Conservation (phyloP, 2,329 filamentous ascomycete species). For the Xylariaceae sp. region DNA sequence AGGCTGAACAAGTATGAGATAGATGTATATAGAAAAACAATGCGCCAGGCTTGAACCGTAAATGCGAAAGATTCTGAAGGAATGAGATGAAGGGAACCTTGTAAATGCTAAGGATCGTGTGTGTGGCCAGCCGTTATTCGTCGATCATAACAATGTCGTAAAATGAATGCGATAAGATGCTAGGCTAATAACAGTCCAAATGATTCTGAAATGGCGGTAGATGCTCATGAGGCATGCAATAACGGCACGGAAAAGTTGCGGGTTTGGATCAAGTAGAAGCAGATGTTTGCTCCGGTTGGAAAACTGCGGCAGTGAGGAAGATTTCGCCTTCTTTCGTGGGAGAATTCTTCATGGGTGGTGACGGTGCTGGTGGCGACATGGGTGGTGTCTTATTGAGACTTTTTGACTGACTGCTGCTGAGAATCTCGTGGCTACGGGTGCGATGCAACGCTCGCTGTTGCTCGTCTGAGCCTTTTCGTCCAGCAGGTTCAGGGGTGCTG, state of each 20-base stretch:
- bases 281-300: constrained; percentile 41
- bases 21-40: constrained; percentile 11
- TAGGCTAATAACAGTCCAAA: constrained; percentile 1
- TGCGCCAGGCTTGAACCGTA: constrained; percentile 11
- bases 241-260: background rate
- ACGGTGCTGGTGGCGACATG: constrained; percentile 40
- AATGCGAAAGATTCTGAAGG: constrained; percentile 18
- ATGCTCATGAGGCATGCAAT: background rate
- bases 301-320: constrained; percentile 55
- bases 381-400: constrained; percentile 34
- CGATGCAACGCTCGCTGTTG: constrained; percentile 49
- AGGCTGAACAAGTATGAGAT: background rate
- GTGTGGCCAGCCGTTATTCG: constrained; percentile 34
- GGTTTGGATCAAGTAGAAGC: constrained; percentile 6
- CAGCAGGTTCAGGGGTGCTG: constrained; percentile 21
- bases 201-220: background rate
- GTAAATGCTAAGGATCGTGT: constrained; percentile 28
- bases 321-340: constrained; percentile 38
- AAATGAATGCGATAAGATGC: constrained; percentile 8
- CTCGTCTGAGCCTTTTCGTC: constrained; percentile 33
- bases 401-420: constrained; percentile 37
- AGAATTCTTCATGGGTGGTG: constrained; percentile 40
- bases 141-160: constrained; percentile 25
- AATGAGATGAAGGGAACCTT: constrained; percentile 25
- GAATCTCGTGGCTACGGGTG: constrained; percentile 54